Base-by-base conservation (phyloP, 2,329 filamentous ascomycete genomes). In the Lizonia empirigonia region DNA sequence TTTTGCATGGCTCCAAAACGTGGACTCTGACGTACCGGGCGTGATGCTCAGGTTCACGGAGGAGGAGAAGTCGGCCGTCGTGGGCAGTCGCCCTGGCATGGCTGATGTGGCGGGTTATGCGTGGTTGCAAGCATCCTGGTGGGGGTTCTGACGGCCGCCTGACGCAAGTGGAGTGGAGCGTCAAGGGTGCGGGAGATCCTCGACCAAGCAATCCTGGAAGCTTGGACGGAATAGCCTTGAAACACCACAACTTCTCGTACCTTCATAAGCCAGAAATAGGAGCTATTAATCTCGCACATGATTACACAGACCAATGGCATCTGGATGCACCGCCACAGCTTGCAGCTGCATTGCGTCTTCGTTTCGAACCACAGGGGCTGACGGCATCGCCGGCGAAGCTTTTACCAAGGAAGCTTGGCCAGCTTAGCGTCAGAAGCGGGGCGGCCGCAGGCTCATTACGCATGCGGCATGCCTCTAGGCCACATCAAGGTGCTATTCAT, bases 61-160 rank as follows among this genome's bases (percentile, higher is more conserved):
- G 20, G 66, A 59, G 8, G 76, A 67, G 42, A 80, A 80, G 64
- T 80, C 77, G 13, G 58, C 60, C 29, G 60, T 60, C 3, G 65
- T 72, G 27, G 78, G 78, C 36, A 79, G 68, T 46, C 76, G 75
- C 44, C 75, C 71, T 38, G 73, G 72, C 74, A 76, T 76, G 30
- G 51, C 58, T 63, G 58, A 45, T 30, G 47, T 12, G 34, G 44
- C 20, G 34, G 39, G 18, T 29, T 36, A 27, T 50, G 36, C 45
- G 41, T 44, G 55, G 59, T 55, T 57, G 50, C 50, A 45, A 16
- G 40, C 53, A 58, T 59, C 50, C 24, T 50, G 50, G 37, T 45
- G 53, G 53, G 35, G 38, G 27, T 7, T 29, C 7, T 4, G 27
- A 15, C 6, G 27, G 27, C 27, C 44, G 40, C 22, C 44, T 57